phyloP scores from a whole-genome alignment of 1,284 basidiomycete species.

The Baeospora myosura region DNA sequence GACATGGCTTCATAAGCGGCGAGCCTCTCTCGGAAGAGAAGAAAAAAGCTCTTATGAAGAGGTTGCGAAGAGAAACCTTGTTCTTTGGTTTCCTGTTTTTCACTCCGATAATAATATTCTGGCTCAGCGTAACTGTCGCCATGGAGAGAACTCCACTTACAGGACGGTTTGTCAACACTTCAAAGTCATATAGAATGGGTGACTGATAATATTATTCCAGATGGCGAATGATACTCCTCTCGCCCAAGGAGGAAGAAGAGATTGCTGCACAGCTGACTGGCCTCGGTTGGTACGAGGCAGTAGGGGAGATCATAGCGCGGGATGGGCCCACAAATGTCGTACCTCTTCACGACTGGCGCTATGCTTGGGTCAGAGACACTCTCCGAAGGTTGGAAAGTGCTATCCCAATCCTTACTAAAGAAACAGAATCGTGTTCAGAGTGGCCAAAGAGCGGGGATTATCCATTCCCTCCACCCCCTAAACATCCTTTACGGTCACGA shows the following conservation, averaged over 20 bases:
- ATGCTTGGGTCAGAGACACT: slow-evolving; percentile 72
- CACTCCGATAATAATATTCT: slow-evolving; percentile 65
- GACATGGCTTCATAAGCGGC: too few relatives aligned
- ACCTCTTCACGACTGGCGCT: slow-evolving; percentile 74
- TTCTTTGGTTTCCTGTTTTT: slow-evolving; percentile 54
- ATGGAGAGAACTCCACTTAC: slow-evolving; percentile 80
- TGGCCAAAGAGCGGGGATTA: slow-evolving; percentile 51
- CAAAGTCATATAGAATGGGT: slow-evolving; percentile 6
- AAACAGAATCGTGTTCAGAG: slow-evolving; percentile 42
- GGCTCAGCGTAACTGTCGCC: slow-evolving; percentile 68
- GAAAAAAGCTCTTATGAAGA: too few relatives aligned
- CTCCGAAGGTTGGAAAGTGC: slow-evolving; percentile 65
- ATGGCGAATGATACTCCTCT: slow-evolving; percentile 80
- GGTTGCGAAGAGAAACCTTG: too few relatives aligned
- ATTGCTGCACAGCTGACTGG: slow-evolving; percentile 74
- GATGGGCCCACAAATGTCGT: slow-evolving; percentile 60
- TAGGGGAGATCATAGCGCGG: slow-evolving; percentile 68
- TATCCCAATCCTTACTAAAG: slow-evolving; percentile 57
- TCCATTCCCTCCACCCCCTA: slow-evolving; percentile 66
- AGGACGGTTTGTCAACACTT: slow-evolving; percentile 51
- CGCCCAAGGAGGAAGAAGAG: slow-evolving; percentile 84
- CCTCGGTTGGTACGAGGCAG: slow-evolving; percentile 77
- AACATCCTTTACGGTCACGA: slow-evolving; percentile 62
- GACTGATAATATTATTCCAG: slow-evolving; percentile 27
- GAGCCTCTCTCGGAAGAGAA: too few relatives aligned